Percentiles rank a stretch among this genome's conserved stretches.
These are phyloP conservation scores for Fusarium concolor DNA, from an alignment of 2,329 filamentous ascomycete species.

Conservation along the genomic window DNA sequence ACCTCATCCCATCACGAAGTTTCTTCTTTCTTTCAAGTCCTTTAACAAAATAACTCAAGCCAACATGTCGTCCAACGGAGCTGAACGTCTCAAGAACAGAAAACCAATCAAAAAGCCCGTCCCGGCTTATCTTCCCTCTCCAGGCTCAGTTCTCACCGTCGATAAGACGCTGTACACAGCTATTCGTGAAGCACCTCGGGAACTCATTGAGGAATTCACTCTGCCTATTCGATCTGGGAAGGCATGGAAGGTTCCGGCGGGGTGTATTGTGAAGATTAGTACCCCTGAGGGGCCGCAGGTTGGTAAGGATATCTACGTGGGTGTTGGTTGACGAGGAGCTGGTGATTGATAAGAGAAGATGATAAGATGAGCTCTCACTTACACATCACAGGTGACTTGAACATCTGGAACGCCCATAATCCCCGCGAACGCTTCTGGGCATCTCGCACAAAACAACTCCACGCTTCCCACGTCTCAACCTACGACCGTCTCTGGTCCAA, in stretches of 20 bases:
- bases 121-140: slow-evolving; percentile 60
- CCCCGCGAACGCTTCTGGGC: slow-evolving; percentile 88
- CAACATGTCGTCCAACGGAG: slow-evolving; percentile 42
- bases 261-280: slow-evolving; percentile 76
- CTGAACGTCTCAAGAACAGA: slow-evolving; percentile 56
- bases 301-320: slow-evolving; percentile 49
- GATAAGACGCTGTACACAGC: slow-evolving; percentile 67
- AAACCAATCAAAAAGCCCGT: slow-evolving; percentile 60
- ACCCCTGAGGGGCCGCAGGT: slow-evolving; percentile 85
- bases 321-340: background rate
- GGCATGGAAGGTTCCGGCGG: slow-evolving; percentile 77
- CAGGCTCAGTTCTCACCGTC: slow-evolving; percentile 58
- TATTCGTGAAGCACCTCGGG: slow-evolving; percentile 63
- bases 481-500: slow-evolving; percentile 82
- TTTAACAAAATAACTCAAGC: background rate
- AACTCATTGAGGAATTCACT: slow-evolving; percentile 64
- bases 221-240: slow-evolving; percentile 79
- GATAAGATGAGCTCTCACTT: background rate
- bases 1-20: slow-evolving; percentile 1
- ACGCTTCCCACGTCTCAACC: slow-evolving; percentile 78
- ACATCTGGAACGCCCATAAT: slow-evolving; percentile 82
- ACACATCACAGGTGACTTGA: slow-evolving; percentile 71
- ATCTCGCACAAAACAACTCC: slow-evolving; percentile 79
- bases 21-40: background rate
- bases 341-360: background rate